A percentile compares a stretch with the other conserved stretches of the same genome.
phyloP scores from a whole-genome alignment of 129 eudicot genomes.

The Lactuca sativa region DNA sequence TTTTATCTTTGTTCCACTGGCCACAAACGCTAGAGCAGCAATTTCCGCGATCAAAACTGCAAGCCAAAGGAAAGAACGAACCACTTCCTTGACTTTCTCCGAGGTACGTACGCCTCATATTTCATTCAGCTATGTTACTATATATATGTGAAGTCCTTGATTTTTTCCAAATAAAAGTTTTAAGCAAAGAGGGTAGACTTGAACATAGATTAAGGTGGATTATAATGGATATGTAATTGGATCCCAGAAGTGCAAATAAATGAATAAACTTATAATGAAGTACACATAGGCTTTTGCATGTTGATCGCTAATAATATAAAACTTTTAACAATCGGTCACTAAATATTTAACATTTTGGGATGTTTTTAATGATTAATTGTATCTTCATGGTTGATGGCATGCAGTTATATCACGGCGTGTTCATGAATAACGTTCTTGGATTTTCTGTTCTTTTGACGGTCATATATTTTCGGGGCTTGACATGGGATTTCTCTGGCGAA shows the following conservation, averaged over 20 bases:
- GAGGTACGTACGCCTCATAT: slow-evolving; percentile 47
- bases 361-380: slow-evolving; percentile 3
- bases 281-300: no score
- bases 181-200: not conserved
- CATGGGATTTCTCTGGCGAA: slow-evolving; percentile 73
- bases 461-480: slow-evolving; percentile 52
- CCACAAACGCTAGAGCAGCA: slow-evolving; percentile 66
- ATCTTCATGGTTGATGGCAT: not conserved
- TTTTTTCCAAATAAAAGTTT: no score
- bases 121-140: not conserved
- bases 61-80: slow-evolving; percentile 40
- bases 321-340: not conserved
- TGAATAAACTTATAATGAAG: no score
- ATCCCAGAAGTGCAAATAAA: no score
- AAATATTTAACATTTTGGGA: not conserved
- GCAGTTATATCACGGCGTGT: slow-evolving; percentile 80
- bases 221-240: no score
- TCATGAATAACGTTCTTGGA: slow-evolving; percentile 87
- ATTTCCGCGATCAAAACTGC: slow-evolving; percentile 54
- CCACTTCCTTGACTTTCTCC: slow-evolving; percentile 70
- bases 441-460: slow-evolving; percentile 70
- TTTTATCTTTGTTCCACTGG: slow-evolving; percentile 63
- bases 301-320: not conserved
- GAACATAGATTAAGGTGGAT: no score
- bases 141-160: not conserved